Evolutionary conservation across 345 rosid genomes (phyloP), one percentile per base, ranked within the genome.

Genomic region (Lenwebbia sp.): DNA sequence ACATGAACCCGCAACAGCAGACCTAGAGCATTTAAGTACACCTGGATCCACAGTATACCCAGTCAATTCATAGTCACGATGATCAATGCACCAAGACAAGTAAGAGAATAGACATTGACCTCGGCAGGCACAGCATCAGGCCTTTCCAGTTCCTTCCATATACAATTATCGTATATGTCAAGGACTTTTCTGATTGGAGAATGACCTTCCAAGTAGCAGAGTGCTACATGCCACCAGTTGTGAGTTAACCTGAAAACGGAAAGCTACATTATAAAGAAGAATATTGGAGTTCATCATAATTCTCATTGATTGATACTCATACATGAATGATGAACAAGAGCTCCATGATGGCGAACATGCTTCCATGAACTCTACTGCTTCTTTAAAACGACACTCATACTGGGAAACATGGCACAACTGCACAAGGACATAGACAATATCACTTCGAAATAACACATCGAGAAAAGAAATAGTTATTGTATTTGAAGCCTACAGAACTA

Each of bases 141-240:
- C 82, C 86, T 92, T 87, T 95, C 95, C 88, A 97, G 60, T 88
- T 96, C 99, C 84, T 92, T 94, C 98, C 96, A 93, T 87, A 97
- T 96, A 87, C 84, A 88, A 86, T 89, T 86, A 84, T 97, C 98
- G 54, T 96, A 96, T 86, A 96, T 86, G 85, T 94, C 98, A 83
- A 90, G 84, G 55, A 95, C 91, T 88, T 91, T 94, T 76, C 85
- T 86, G 30, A 94, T 89, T 23, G 95, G 90, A 88, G 95, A 89
- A 89, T 95, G 92, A 87, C 98, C 98, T 94, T 96, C 99, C 91
- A 97, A 86, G 92, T 94, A 97, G 92, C 99, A 97, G 75, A 97
- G 95, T 54, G 99, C 97, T 82, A 95, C 91, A 82, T 96, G 99
- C 99, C 99, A 97, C 99, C 99, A 97, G 88, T 97, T 94, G 91